phyloP scores from a whole-genome alignment of 257 asterid species.

The Salvia hispanica region DNA sequence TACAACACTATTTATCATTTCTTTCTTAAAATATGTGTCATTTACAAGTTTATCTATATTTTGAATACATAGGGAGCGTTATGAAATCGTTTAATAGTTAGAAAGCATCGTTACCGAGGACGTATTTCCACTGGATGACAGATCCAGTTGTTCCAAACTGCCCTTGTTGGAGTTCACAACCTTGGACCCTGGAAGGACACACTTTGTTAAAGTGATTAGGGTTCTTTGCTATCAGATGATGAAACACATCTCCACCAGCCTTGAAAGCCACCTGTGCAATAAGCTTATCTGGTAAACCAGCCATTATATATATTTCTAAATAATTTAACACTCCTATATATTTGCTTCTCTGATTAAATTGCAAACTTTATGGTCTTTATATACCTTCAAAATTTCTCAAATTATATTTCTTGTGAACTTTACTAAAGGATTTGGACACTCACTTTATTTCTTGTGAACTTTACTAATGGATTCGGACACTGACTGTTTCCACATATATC shows the following conservation, averaged over 20 bases:
- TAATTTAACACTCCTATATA: too few relatives aligned
- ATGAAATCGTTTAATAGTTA: too few relatives aligned
- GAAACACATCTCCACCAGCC: constrained; percentile 38
- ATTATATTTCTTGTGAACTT: too few relatives aligned
- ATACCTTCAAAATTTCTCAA: background rate
- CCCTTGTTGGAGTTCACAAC: constrained; percentile 36
- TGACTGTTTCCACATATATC: constrained; percentile 11
- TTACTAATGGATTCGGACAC: constrained; percentile 4
- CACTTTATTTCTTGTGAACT: background rate
- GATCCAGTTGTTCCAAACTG: constrained; percentile 31
- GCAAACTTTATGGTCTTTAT: background rate
- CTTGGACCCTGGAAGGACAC: constrained; percentile 31
- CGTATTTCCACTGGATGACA: constrained; percentile 34
- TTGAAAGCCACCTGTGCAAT: constrained; percentile 35
- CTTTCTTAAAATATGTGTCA: too few relatives aligned
- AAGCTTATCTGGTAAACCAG: constrained; percentile 25
- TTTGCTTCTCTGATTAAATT: too few relatives aligned
- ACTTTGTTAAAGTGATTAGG: constrained; percentile 35
- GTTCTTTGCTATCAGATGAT: constrained; percentile 25
- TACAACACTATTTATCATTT: too few relatives aligned
- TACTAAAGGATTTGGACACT: too few relatives aligned
- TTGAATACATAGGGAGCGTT: too few relatives aligned
- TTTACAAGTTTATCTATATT: too few relatives aligned
- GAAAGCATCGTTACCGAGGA: constrained; percentile 24
- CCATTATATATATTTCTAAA: constrained; percentile 6